Evolutionary conservation across 106 monocot species (phyloP).

Genomic region (Iris macrosiphon): DNA sequence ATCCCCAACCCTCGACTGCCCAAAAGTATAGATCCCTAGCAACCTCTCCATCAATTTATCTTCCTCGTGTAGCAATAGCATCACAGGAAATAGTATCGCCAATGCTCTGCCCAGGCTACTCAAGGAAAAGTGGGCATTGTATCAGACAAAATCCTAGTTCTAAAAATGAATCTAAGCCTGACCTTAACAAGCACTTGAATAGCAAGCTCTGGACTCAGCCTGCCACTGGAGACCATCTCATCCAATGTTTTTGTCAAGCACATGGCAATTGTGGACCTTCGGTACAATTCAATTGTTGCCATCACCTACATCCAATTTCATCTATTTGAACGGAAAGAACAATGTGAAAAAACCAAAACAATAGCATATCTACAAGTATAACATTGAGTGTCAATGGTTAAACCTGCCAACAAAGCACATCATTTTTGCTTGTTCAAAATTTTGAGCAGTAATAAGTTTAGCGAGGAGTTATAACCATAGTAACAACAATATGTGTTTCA

Average conservation of each 20-base stretch:
- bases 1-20: conserved; percentile 86
- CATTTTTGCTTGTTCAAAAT: too few species aligned
- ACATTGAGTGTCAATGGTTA: too few species aligned
- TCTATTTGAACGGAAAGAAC: background rate
- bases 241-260: conserved; percentile 75
- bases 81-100: conserved; percentile 58
- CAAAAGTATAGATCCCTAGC: conserved; percentile 63
- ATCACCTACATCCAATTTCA: conserved; percentile 10
- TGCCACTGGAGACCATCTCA: conserved; percentile 69
- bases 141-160: background rate
- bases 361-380: too few species aligned
- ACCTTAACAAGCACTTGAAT: conserved; percentile 77
- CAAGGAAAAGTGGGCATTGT: background rate
- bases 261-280: conserved; percentile 71
- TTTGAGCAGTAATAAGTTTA: too few species aligned
- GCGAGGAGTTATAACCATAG: too few species aligned
- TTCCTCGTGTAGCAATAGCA: conserved; percentile 53
- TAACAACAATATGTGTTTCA: too few species aligned
- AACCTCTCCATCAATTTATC: conserved; percentile 41
- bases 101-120: conserved; percentile 86
- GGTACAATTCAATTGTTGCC: conserved; percentile 78
- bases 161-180: background rate
- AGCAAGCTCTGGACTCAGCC: conserved; percentile 68
- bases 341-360: background rate
- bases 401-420: too few species aligned